Evolutionary conservation across 306 rosid genomes (phyloP).

Genomic region (Fragaria vesca): DNA sequence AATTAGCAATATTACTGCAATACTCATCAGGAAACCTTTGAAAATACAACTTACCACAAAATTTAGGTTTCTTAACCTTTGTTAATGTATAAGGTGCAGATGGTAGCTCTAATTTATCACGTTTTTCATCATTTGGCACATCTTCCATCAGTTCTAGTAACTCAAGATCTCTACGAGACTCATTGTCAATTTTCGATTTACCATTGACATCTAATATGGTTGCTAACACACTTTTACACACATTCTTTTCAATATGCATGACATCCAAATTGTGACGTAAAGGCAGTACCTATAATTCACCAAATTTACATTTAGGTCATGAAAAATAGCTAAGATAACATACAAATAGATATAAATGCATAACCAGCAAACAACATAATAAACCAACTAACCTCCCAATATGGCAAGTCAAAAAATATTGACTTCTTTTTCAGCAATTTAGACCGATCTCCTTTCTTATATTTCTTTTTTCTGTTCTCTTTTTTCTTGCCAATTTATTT

Average conservation of each 20-base stretch:
- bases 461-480: too few species aligned
- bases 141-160: neutral
- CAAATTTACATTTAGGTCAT: neutral
- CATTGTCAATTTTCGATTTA: neutral
- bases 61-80: neutral
- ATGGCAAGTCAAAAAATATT: neutral
- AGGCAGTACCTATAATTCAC: neutral
- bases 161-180: neutral
- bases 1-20: too few species aligned
- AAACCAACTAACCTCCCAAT: neutral
- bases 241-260: neutral
- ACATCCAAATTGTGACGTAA: neutral
- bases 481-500: neutral
- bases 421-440: neutral
- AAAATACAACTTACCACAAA: neutral
- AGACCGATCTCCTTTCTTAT: neutral
- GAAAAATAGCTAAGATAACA: neutral
- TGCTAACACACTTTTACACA: neutral
- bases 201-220: neutral
- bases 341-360: neutral
- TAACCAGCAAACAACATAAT: too few species aligned
- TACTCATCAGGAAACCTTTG: too few species aligned
- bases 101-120: neutral
- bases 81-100: neutral
- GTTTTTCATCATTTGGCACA: neutral